These are phyloP conservation scores for Acer negundo DNA, from an alignment of 345 rosid genomes.

Conservation along the genomic window DNA sequence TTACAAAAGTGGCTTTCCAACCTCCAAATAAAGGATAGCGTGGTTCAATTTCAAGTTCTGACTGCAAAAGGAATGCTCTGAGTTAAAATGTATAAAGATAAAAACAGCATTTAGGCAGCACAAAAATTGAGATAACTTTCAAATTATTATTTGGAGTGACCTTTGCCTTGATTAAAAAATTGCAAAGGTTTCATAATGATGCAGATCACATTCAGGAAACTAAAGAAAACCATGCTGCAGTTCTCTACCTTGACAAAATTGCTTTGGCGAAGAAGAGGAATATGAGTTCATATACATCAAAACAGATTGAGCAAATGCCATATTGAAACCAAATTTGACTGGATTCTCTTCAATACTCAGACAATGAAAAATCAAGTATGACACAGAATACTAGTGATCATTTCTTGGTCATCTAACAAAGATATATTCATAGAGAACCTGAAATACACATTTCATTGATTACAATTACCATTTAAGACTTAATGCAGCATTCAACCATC, in stretches of 20 bases:
- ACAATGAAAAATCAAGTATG: not conserved
- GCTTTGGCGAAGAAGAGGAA: not conserved
- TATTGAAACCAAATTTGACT: not conserved
- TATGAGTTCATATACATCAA: not conserved
- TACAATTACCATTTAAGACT: conserved; percentile 3
- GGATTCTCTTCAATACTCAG: not conserved
- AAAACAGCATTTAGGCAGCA: conserved; percentile 10
- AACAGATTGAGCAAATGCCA: not conserved
- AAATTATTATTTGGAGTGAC: not conserved
- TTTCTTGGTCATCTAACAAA: not conserved
- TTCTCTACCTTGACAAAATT: not conserved
- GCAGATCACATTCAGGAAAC: conserved; percentile 10
- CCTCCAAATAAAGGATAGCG: conserved; percentile 98
- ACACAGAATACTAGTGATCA: not conserved
- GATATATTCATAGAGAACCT: not conserved
- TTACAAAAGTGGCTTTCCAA: conserved; percentile 92
- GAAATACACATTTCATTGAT: not conserved
- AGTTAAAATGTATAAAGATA: conserved; percentile 16
- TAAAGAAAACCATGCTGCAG: not conserved
- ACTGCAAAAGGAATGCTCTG: conserved; percentile 48
- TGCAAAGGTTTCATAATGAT: not conserved
- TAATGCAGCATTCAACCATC: not conserved
- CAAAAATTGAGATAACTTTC: conserved; percentile 2
- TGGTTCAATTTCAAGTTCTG: conserved; percentile 95
- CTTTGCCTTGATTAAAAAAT: not conserved